Evolutionary conservation across 78 protist genomes (phyloP), one percentile per base, ranked within the genome.

Genomic region (Isochrysis galbana): DNA sequence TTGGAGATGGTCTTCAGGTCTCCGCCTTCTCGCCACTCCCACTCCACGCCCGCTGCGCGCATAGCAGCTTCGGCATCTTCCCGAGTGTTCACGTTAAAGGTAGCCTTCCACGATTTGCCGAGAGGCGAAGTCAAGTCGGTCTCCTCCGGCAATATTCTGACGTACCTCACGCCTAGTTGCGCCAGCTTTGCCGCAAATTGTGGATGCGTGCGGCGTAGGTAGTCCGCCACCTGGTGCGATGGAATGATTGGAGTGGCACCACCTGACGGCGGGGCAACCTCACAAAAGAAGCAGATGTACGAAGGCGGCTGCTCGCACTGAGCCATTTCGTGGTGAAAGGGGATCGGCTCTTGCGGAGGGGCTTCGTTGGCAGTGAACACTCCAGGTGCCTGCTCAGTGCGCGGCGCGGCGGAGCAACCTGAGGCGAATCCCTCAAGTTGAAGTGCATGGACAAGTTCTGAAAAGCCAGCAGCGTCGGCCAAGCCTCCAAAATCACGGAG

Each of bases 321-420:
- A 3, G 84, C 84, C 84, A 77, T 77, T 46, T 77, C 84, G 84
- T 77, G 84, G 84, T 77, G 84, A 46, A 77, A 77, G 10, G 84
- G 84, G 46, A 77, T 77, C 32, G 0, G 3, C 84, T 77, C 84
- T 2, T 17, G 23, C 47, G 84, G 84, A 41, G 84, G 84, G 29
- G 61, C 84, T 29, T 77, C 84, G 47, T 77, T 77, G n/a, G 84
- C 84, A 14, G 84, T 77, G 84, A 77, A 77, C 19, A 77, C 84
- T 1, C 47, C 84, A 4, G 84, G 84, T 2, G 84, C 84, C 19
- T 39, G 48, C 2, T 77, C 23, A 19, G 84, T 77, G 10, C 84
- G 84, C 44, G 84, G 84, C 46, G 84, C 84, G 14, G 84, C 84
- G 26, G 34, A 22, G 84, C 84, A 77, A 4, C 84, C 84, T 46